Conservation (phyloP, 345 rosid genomes). For the Camelina sativa region DNA sequence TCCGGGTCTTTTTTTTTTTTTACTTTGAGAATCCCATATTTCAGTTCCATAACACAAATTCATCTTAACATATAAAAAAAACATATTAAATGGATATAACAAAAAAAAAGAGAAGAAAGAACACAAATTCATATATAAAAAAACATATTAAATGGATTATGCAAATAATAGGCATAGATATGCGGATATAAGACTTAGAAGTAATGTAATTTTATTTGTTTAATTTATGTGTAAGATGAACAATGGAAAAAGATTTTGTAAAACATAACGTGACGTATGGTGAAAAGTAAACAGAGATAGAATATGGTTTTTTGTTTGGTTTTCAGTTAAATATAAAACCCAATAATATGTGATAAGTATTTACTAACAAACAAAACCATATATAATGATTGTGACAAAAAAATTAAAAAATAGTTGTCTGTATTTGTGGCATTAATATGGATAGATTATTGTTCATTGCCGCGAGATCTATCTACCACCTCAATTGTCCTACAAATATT, state of each 20-base stretch:
- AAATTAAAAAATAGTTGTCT: not conserved
- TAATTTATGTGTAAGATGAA: not conserved
- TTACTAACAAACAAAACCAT: not conserved
- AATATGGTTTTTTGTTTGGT: not conserved
- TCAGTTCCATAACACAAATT: not conserved
- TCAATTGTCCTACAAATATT: constrained; percentile 19
- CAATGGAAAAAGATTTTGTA: not conserved
- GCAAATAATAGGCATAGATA: not conserved
- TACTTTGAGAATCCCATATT: not conserved
- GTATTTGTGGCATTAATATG: not conserved
- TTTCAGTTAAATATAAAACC: too few species aligned
- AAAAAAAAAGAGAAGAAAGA: too few species aligned
- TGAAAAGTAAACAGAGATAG: not conserved
- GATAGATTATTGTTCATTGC: constrained; percentile 1
- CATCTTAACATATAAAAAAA: too few species aligned
- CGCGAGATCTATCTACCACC: constrained; percentile 31
- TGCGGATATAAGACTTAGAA: too few species aligned
- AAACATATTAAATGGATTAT: not conserved
- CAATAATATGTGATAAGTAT: not conserved
- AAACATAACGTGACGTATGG: not conserved
- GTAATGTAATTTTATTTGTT: not conserved
- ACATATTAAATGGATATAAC: not conserved
- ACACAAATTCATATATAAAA: too few species aligned
- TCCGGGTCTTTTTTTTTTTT: constrained; percentile 34
- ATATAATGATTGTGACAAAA: not conserved